Evolutionary conservation across 169 alveolate genomes (phyloP), one percentile per base, ranked within the genome.

Genomic region (Plasmodium adleri): DNA sequence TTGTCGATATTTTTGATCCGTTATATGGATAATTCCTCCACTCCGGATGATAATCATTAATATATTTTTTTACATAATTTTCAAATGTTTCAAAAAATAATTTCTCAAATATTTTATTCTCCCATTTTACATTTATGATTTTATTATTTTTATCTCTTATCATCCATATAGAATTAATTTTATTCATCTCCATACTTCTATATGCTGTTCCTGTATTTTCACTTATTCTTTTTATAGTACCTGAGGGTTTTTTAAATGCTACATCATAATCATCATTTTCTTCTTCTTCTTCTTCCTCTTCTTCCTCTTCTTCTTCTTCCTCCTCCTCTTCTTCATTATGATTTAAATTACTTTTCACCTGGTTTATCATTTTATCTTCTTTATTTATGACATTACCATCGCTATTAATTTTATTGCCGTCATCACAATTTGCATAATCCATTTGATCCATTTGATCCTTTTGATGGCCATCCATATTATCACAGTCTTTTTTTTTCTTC

Each of bases 41-140:
- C n/a, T 73, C 70, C n/a, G 94, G 94, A 39, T 76, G 88, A 39
- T 76, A 76, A 63, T 76, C 88, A 43, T 64, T 88, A 24, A 94
- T 92, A 63, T 93, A 90, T 26, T 80, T 95, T 52, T 90, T 86
- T 15, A 93, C 76, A 88, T 93, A 88, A 75, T 93, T 93, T 52
- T 72, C 97, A 76, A 94, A 78, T 7, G 92, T 87, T 20, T 90
- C 93, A 80, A 93, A 95, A 88, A 95, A 95, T 20, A 91, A 83
- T 26, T 88, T 93, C 32, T 95, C 96, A 60, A 95, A 95, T 52
- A 74, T 92, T 45, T 88, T 92, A 70, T 86, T 91, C 39, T 91
- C 96, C 97, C 97, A 95, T 63, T 92, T 95, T 60, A 95, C 88
- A 17, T 92, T 96, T 59, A 95, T 88, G 13, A 91, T 93, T 45